Evolutionary conservation across 768 basidiomycete genomes (phyloP).

Genomic region (Pisolithus marmoratus): DNA sequence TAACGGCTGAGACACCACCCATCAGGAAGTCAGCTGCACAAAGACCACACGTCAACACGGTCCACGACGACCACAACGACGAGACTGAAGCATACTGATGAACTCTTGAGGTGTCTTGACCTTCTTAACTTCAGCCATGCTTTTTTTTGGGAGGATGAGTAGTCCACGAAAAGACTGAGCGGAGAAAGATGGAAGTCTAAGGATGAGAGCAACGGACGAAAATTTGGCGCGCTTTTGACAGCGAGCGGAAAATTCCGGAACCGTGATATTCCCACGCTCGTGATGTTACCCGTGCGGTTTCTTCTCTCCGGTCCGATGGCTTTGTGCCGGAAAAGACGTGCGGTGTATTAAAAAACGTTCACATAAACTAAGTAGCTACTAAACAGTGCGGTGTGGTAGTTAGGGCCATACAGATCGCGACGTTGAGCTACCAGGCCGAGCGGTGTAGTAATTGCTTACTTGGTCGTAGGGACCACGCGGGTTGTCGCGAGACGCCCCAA

Average conservation of each 20-base stretch:
- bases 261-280: slow-evolving; percentile 21
- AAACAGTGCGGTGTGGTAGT: slow-evolving; percentile 12
- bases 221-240: slow-evolving; percentile 46
- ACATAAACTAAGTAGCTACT: slow-evolving; percentile 9
- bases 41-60: slow-evolving; percentile 25
- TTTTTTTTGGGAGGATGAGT: slow-evolving; percentile 44
- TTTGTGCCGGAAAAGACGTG: neutral
- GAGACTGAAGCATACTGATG: slow-evolving; percentile 43
- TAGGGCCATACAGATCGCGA: slow-evolving; percentile 26
- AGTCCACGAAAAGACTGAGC: slow-evolving; percentile 42
- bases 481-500: slow-evolving; percentile 12
- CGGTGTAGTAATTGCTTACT: slow-evolving; percentile 16
- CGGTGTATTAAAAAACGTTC: slow-evolving; percentile 8
- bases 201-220: slow-evolving; percentile 37
- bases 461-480: slow-evolving; percentile 20
- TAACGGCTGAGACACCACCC: slow-evolving; percentile 90
- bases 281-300: slow-evolving; percentile 1
- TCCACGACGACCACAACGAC: slow-evolving; percentile 12
- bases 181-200: slow-evolving; percentile 39
- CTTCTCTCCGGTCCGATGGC: neutral
- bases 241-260: slow-evolving; percentile 28
- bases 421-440: slow-evolving; percentile 16
- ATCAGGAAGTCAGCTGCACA: slow-evolving; percentile 84
- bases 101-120: slow-evolving; percentile 90
- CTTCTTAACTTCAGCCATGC: slow-evolving; percentile 83